Percentiles rank a stretch among this genome's conserved stretches.
Evolutionary conservation across 345 rosid species (phyloP).

Genomic region (Ceriops tagal): DNA sequence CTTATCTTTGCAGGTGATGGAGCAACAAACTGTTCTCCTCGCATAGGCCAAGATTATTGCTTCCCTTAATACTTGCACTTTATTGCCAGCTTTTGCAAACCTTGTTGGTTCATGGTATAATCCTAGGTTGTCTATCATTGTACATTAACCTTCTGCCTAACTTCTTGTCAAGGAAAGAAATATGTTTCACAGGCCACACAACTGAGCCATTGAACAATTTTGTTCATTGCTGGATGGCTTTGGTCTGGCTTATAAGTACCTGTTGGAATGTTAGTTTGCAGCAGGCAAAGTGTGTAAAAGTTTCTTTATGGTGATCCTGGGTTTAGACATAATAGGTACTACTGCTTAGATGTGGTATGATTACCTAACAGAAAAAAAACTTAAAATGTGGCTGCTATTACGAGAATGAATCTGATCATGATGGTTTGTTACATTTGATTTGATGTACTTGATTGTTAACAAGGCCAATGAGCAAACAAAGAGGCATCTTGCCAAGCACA

Average conservation of each 20-base stretch:
- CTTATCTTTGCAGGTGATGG: constrained; percentile 73
- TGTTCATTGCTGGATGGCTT: constrained; percentile 49
- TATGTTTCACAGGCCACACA: constrained; percentile 43
- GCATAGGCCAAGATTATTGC: constrained; percentile 98
- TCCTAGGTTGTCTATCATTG: constrained; percentile 83
- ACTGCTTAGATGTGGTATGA: too few species aligned
- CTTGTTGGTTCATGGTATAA: constrained; percentile 95
- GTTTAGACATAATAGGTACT: too few species aligned
- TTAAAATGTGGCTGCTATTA: too few species aligned
- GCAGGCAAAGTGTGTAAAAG: too few species aligned
- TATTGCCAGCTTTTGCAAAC: constrained; percentile 87
- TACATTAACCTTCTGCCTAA: constrained; percentile 69
- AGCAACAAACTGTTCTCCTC: constrained; percentile 91
- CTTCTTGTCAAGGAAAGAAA: neutral
- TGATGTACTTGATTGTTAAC: constrained; percentile 91
- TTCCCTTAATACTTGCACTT: constrained; percentile 89
- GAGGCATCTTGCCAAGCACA: constrained; percentile 81
- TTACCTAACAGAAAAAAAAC: too few species aligned
- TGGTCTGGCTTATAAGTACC: too few species aligned
- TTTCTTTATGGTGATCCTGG: too few species aligned
- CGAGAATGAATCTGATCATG: constrained; percentile 4
- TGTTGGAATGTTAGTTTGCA: too few species aligned
- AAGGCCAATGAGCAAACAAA: constrained; percentile 67
- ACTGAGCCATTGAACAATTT: constrained; percentile 65
- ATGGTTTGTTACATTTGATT: constrained; percentile 66